Evolutionary conservation across 1,284 basidiomycete species (phyloP).

Genomic region (Rhodotorula mucilaginosa): DNA sequence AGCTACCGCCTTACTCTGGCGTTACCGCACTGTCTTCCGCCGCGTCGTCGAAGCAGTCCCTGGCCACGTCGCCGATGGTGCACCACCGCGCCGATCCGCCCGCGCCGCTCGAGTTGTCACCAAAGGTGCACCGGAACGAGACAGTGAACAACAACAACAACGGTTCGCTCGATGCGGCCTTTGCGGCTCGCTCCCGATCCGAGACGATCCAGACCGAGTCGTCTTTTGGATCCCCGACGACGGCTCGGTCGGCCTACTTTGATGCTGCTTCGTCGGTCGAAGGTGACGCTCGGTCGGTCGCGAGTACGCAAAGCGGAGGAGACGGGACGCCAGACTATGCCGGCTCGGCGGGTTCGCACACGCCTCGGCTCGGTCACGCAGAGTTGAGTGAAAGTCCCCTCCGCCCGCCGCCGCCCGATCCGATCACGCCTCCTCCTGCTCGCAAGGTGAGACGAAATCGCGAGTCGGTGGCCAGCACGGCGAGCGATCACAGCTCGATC

Average conservation of each 20-base stretch:
- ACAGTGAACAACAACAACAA: neutral
- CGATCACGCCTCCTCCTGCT: too few species aligned
- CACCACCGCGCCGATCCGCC: neutral
- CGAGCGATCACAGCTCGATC: slow-evolving; percentile 1
- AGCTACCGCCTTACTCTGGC: neutral
- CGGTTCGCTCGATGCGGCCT: neutral
- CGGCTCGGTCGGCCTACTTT: slow-evolving; percentile 13
- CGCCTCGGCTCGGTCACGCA: neutral
- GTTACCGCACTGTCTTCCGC: neutral
- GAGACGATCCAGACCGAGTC: neutral
- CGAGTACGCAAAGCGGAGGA: neutral
- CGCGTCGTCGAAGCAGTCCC: neutral
- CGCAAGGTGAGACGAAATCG: neutral
- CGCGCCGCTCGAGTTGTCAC: neutral
- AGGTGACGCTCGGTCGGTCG: neutral
- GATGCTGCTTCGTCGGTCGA: slow-evolving; percentile 19
- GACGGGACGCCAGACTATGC: neutral
- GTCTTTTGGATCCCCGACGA: slow-evolving; percentile 7
- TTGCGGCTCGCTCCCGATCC: neutral
- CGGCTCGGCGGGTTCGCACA: slow-evolving; percentile 2
- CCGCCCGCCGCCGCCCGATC: too few species aligned
- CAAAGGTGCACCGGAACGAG: neutral
- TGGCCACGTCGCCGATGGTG: neutral
- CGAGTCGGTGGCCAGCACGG: neutral
- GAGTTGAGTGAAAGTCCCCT: neutral